These are phyloP conservation scores for Apophysomyces sp. DNA, from an alignment of 371 early-diverging fungal genomes.

Conservation along the genomic window DNA sequence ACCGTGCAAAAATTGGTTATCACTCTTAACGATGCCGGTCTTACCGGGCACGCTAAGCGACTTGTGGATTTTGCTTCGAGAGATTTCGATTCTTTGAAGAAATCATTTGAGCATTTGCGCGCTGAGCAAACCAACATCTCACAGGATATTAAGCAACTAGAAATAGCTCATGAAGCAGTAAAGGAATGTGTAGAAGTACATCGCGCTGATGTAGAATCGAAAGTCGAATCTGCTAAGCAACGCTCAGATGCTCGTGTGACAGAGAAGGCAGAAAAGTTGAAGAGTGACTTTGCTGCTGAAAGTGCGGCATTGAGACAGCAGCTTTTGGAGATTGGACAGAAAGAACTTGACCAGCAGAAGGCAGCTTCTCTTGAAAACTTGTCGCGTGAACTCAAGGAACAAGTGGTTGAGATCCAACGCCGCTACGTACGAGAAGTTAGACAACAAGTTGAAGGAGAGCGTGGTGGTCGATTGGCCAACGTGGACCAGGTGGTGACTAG, in stretches of 20 bases:
- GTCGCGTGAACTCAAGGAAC: constrained; percentile 42
- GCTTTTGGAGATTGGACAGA: constrained; percentile 18
- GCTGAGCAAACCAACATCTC: constrained; percentile 24
- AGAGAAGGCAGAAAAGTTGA: constrained; percentile 40
- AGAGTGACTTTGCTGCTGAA: constrained; percentile 38
- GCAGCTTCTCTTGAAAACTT: constrained; percentile 33
- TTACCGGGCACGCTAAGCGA: constrained; percentile 41
- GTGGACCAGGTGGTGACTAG: constrained; percentile 79
- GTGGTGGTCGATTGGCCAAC: constrained; percentile 86
- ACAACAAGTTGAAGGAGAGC: constrained; percentile 84
- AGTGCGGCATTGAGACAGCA: constrained; percentile 22
- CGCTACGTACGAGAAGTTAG: constrained; percentile 70
- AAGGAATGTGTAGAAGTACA: constrained; percentile 20
- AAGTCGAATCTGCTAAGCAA: constrained; percentile 11
- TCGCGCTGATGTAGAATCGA: constrained; percentile 15
- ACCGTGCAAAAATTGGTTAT: constrained; percentile 31
- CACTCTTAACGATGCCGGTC: constrained; percentile 41
- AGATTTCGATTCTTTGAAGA: constrained; percentile 29
- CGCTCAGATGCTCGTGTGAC: constrained; percentile 24
- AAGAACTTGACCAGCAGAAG: constrained; percentile 46
- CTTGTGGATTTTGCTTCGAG: constrained; percentile 36
- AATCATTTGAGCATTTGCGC: constrained; percentile 19
- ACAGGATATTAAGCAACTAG: constrained; percentile 13
- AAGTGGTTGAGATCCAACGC: constrained; percentile 55
- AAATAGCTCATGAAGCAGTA: constrained; percentile 8